These are phyloP conservation scores for Trichosporon ovoides DNA, from an alignment of 1,284 basidiomycete species.

Conservation along the genomic window DNA sequence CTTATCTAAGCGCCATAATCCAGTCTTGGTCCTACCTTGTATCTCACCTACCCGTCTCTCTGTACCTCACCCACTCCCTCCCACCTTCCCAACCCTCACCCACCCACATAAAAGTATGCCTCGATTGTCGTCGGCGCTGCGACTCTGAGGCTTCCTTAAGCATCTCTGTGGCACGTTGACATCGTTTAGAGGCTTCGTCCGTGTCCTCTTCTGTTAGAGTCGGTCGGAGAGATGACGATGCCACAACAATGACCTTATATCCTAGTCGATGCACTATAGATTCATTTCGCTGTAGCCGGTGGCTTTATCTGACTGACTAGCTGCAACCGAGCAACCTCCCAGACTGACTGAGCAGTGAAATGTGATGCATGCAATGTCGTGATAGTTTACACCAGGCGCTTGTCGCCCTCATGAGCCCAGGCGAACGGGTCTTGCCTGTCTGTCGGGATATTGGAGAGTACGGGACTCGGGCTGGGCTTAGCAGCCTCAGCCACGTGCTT, in stretches of 20 bases:
- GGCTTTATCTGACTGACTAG: neutral
- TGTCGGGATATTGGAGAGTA: neutral
- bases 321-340: too few species aligned
- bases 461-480: constrained; percentile 1
- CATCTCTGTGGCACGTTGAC: constrained; percentile 36
- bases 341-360: neutral
- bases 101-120: constrained; percentile 19
- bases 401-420: constrained; percentile 19
- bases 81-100: neutral
- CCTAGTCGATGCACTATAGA: constrained; percentile 6
- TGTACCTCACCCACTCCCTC: too few species aligned
- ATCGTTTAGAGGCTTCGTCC: constrained; percentile 30
- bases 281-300: neutral
- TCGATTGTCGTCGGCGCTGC: constrained; percentile 27
- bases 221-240: constrained; percentile 31
- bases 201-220: constrained; percentile 33
- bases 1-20: constrained; percentile 46
- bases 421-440: constrained; percentile 3
- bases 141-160: constrained; percentile 33
- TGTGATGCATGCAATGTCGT: constrained; percentile 14
- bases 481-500: neutral
- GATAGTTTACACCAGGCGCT: constrained; percentile 19
- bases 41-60: constrained; percentile 16
- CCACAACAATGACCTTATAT: constrained; percentile 15
- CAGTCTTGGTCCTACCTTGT: constrained; percentile 27